Conservation (phyloP, 2,329 filamentous ascomycete genomes). For the Rhinocladiella similis region DNA sequence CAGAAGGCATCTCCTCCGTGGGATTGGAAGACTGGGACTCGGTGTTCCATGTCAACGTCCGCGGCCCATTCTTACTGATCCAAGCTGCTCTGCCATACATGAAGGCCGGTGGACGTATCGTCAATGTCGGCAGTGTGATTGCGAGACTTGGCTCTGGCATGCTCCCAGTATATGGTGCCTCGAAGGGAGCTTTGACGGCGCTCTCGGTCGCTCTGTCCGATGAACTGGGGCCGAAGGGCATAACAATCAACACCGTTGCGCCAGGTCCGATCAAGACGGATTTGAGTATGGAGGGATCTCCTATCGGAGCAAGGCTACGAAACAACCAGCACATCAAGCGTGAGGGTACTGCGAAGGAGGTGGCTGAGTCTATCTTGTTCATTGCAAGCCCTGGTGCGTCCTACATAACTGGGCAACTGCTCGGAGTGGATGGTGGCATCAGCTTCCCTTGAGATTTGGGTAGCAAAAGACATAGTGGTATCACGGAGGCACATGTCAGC, state of each 20-base stretch:
- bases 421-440: constrained; percentile 47
- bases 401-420: constrained; percentile 52
- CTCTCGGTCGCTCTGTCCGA: constrained; percentile 57
- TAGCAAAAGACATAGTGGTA: too few species aligned
- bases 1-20: constrained; percentile 16
- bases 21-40: constrained; percentile 47
- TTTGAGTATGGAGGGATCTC: constrained; percentile 54
- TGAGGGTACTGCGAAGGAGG: constrained; percentile 51
- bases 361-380: constrained; percentile 50
- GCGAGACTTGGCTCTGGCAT: constrained; percentile 21
- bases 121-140: constrained; percentile 40
- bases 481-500: too few species aligned
- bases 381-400: constrained; percentile 38
- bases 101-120: constrained; percentile 47
- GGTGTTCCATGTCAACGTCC: constrained; percentile 55
- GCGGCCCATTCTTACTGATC: constrained; percentile 56
- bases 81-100: constrained; percentile 56
- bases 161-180: constrained; percentile 49
- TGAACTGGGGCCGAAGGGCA: constrained; percentile 50
- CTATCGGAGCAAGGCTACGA: constrained; percentile 45
- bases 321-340: constrained; percentile 48
- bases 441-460: constrained; percentile 17
- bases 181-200: constrained; percentile 62
- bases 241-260: constrained; percentile 53
- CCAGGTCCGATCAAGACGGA: constrained; percentile 59